Evolutionary conservation across 768 basidiomycete species (phyloP), one percentile per base, ranked within the genome.

Genomic region (Sarcomyxa edulis): DNA sequence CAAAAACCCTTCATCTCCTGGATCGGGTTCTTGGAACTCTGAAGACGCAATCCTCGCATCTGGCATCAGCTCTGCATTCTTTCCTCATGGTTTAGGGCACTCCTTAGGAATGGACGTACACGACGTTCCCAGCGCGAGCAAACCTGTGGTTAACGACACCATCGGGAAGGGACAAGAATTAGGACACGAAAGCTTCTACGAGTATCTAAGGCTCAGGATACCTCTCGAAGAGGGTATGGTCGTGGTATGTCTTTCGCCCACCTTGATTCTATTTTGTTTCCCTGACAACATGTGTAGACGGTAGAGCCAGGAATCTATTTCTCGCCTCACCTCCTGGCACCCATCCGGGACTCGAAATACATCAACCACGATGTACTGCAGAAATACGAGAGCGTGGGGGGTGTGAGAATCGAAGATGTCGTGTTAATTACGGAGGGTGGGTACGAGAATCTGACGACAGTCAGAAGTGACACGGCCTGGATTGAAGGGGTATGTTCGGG

Each of bases 21-120:
- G 60, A 24, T 72, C 69, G 3, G 74, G 74, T 22, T 74, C 69
- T 0, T 71, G 71, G 74, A 81, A 78, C 51, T 65, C 76, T 3
- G 75, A 77, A 46, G 73, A 79, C 36, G 76, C 75, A 16, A 80
- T 97, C 40, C 66, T 96, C 6, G 72, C 72, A 12, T 81, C 81
- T 4, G 93, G 92, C 0, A 61, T 88, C 29, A 81, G 81, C 45
- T 64, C 81, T 1, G 88, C 90, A 0, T 97, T 97, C 70, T 97
- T 89, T 74, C 94, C 94, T 7, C 94, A 97, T 53, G 95, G 94
- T 3, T 66, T 86, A 26, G 91, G 92, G 1, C 94, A 97, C 55
- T 86, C 86, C 5, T 66, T 97, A 28, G 95, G 95, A 8, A 67
- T 96, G 60, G 95, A 98, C 55, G 93, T 97, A 2, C 95, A 96